These are phyloP conservation scores for Hemerocallis citrina DNA, from an alignment of 106 monocot species.

Conservation along the genomic window DNA sequence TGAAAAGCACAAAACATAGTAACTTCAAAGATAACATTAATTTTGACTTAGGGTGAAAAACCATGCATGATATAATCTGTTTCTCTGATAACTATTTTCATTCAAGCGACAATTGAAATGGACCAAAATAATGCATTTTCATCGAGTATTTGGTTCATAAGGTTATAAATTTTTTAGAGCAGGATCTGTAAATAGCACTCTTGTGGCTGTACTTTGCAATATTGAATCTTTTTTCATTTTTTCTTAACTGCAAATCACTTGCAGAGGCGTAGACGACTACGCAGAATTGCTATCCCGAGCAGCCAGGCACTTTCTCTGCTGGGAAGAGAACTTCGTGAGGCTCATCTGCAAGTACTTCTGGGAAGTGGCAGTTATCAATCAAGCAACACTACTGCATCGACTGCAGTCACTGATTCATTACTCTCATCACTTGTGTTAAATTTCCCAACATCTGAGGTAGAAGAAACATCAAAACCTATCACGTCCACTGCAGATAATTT, in stretches of 20 bases:
- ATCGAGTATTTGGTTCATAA: conserved; percentile 4
- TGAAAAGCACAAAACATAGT: too few relatives aligned
- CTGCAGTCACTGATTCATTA: conserved; percentile 48
- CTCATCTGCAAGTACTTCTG: conserved; percentile 80
- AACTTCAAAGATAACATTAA: too few relatives aligned
- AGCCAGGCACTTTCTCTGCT: conserved; percentile 72
- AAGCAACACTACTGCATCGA: conserved; percentile 31
- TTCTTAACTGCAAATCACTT: conserved; percentile 39
- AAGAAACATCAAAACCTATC: conserved; percentile 53
- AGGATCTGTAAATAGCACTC: neutral
- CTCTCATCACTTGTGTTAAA: conserved; percentile 71
- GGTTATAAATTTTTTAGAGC: neutral
- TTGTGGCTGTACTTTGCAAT: neutral
- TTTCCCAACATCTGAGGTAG: conserved; percentile 54
- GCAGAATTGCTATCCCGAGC: conserved; percentile 55
- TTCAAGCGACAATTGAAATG: too few relatives aligned
- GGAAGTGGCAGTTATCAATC: conserved; percentile 59
- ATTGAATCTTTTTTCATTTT: conserved; percentile 3
- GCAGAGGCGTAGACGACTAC: conserved; percentile 55
- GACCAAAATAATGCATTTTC: neutral
- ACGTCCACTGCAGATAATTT: conserved; percentile 32
- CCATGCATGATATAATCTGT: too few relatives aligned
- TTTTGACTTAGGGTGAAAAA: too few relatives aligned
- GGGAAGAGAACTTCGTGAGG: conserved; percentile 75
- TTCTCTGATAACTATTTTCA: too few relatives aligned